Evolutionary conservation across 371 early-diverging fungal genomes (phyloP).

Genomic region (Dichotomocladium elegans): DNA sequence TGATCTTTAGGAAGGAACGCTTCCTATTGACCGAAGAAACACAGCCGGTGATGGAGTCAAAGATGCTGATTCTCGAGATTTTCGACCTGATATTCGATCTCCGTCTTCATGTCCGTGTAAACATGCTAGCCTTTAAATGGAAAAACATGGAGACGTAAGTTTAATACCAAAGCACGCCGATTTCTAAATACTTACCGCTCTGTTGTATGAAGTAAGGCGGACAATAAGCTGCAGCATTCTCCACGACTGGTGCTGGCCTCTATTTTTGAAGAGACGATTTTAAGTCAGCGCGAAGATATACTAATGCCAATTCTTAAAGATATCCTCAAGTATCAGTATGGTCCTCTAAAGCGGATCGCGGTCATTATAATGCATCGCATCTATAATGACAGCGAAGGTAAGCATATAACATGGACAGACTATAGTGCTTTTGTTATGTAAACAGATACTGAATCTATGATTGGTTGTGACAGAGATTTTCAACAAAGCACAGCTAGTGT

Average conservation of each 20-base stretch:
- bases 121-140: conserved; percentile 24
- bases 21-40: conserved; percentile 39
- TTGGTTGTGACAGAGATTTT: conserved; percentile 33
- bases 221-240: conserved; percentile 10
- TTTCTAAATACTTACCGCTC: not conserved
- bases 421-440: not conserved
- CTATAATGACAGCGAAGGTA: conserved; percentile 44
- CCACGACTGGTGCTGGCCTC: conserved; percentile 8
- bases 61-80: conserved; percentile 46
- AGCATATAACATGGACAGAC: not conserved
- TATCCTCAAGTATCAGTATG: conserved; percentile 46
- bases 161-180: not conserved
- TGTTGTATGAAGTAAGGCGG: conserved; percentile 7
- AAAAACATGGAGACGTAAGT: conserved; percentile 27
- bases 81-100: conserved; percentile 47
- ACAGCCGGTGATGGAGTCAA: conserved; percentile 36
- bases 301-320: conserved; percentile 50
- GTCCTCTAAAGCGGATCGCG: conserved; percentile 37
- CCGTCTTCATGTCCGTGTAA: conserved; percentile 38
- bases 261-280: conserved; percentile 26
- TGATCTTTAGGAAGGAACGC: conserved; percentile 22
- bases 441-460: no score
- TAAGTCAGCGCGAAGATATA: conserved; percentile 26
- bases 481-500: conserved; percentile 16
- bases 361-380: conserved; percentile 51